phyloP scores from a whole-genome alignment of 371 early-diverging fungal species.

The Phascolomyces articulosus region DNA sequence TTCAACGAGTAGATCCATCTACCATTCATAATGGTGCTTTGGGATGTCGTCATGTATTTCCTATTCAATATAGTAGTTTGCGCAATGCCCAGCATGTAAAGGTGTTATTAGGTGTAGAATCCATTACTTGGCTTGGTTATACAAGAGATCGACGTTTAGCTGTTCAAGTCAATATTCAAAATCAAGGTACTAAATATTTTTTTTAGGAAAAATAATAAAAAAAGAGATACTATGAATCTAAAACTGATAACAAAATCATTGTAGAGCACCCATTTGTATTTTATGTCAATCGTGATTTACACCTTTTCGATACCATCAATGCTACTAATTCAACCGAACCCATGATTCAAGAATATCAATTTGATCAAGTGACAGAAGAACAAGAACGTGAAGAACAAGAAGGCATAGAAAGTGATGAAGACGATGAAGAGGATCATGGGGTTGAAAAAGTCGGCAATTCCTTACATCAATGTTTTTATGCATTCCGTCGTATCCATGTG shows the following conservation, averaged over 20 bases:
- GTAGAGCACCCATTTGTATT: constrained; percentile 5
- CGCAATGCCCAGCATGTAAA: background rate
- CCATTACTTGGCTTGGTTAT: background rate
- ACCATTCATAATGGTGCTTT: background rate
- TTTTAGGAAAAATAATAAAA: background rate
- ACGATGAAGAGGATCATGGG: constrained; percentile 1
- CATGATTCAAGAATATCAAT: background rate
- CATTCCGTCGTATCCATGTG: background rate
- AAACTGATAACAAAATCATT: background rate
- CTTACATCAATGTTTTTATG: constrained; percentile 3
- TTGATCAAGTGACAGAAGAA: background rate
- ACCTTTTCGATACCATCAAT: constrained; percentile 10
- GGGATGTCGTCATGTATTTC: constrained; percentile 5
- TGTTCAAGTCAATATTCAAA: constrained; percentile 10
- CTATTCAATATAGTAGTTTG: constrained; percentile 6
- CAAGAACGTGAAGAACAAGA: too few species aligned
- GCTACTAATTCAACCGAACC: constrained; percentile 1
- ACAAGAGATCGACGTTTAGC: constrained; percentile 11
- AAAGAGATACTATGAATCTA: background rate
- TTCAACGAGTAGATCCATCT: constrained; percentile 9
- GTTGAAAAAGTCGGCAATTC: background rate
- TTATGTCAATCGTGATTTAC: constrained; percentile 10
- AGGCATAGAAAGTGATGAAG: background rate
- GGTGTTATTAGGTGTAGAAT: constrained; percentile 4
- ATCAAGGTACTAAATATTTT: background rate